Base-by-base conservation (phyloP, 257 asterid genomes). In the Cruciata laevipes region DNA sequence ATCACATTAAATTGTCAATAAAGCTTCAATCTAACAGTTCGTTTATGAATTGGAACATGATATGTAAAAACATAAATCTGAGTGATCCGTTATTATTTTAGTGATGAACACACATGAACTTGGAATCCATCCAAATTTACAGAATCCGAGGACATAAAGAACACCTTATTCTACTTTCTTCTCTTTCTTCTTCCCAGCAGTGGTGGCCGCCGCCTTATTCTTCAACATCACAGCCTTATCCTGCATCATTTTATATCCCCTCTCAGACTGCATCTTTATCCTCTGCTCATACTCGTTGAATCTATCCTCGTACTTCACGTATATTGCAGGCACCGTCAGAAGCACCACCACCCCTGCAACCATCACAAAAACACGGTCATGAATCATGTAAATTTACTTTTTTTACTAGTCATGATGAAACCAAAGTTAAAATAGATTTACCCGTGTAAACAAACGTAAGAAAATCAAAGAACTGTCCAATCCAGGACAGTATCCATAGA, bases 381-480 rank as follows among this genome's bases (percentile, higher is more conserved):
- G 8, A 30, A 31, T 7, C 27, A 18, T 21, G 30, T 0, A 52
- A 3, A 18, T 52, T 52, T 52, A 52, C 58, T 49, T 12, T 5
- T 49, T 12, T 5, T 14, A 47, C 4, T 32, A 32, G 17, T 3
- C 3, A 6, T 17, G 40, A 4, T 32, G 37, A 32, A 42, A 42
- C 51, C 4, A 17, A 47, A 5, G 0, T 14, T 5, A 14, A 7
- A 2, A 12, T 17, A 3, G 1, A 4, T 31, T 72, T 80, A 86
- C 96, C 95, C 0, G 81, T 32, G 66, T 74, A 85, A 79, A 75
- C 71, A 57, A 89, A 68, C 6, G 92, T 76, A 20, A 78, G 80
- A 13, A 85, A 76, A 78, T 88, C 80, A 0, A 77, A 32, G 66
- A 33, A 68, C 7, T 70, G 66, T 0, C 85, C 83, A 11, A 80